Evolutionary conservation across 2,329 filamentous ascomycete species (phyloP), one percentile per base, ranked within the genome.

Genomic region (Penicillium digitatum): DNA sequence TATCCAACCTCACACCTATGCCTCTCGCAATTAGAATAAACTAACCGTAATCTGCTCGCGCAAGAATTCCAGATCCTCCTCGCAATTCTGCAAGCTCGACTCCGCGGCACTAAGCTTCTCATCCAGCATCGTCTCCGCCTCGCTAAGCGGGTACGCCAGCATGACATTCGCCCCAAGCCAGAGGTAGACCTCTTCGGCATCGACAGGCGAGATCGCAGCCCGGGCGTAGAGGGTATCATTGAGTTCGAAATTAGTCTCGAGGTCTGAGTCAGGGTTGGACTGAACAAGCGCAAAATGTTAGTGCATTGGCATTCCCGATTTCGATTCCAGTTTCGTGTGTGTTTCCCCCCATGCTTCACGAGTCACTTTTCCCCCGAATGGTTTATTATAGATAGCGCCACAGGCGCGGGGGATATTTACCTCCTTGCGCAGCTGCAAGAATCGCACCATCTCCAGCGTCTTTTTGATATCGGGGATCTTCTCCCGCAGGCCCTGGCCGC

Each of bases 111-210:
- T 77, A 20, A 96, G 78, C 74, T 96, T 96, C 14, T 86, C 84
- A 42, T 82, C 78, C 53, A 99, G 80, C 62, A 99, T 81, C 40
- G 81, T 79, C 75, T 93, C 86, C 0, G 94, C 94, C 76, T 97
- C 94, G 16, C 86, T 83, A 59, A 97, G 86, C 3, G 92, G 90
- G 72, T 99, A 99, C 48, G 94, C 86, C 56, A 99, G 80, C 94
- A 99, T 99, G 45, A 97, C 92, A 67, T 99, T 99, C 54, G 94
- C 93, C 32, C 94, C 94, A n/a, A 99, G 82, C 94, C 94, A 99
- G 51, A 99, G 81, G 70, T 95, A 96, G 12, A 99, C 93, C 72
- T 99, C 93, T 8, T 96, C 73, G 2, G 74, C 71, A 47, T 75
- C 86, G 0, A 89, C 90, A 1, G 87, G 84, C 22, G 87, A 85